These are phyloP conservation scores for Diutina ranongensis DNA, from an alignment of 1,139 yeast species.

Conservation along the genomic window DNA sequence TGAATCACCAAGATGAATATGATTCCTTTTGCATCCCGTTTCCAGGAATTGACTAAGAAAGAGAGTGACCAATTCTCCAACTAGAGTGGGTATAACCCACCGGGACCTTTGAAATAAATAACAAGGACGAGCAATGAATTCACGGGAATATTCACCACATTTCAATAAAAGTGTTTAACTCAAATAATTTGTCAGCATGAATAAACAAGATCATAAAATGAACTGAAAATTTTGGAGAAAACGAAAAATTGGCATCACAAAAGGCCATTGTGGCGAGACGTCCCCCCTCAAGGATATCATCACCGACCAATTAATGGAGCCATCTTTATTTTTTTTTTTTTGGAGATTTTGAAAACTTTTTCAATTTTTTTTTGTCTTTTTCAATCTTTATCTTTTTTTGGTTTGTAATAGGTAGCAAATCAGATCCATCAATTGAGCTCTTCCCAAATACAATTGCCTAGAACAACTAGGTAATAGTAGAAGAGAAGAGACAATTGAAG, in stretches of 20 bases:
- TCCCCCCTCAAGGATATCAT: constrained; percentile 4
- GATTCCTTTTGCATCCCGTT: not conserved
- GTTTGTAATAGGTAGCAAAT: not conserved
- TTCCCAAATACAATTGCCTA: too few species aligned
- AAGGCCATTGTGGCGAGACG: too few species aligned
- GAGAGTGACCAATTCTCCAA: constrained; percentile 3
- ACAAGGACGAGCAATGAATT: not conserved
- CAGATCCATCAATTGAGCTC: too few species aligned
- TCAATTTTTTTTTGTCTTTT: not conserved
- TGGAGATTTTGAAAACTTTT: not conserved
- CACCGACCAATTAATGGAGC: not conserved
- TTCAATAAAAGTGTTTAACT: not conserved
- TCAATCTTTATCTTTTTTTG: not conserved
- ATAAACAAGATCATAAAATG: constrained; percentile 4
- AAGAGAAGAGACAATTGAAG: not conserved
- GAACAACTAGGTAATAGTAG: too few species aligned
- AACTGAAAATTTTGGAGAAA: constrained; percentile 2
- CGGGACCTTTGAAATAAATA: not conserved
- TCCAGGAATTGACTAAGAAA: constrained; percentile 5
- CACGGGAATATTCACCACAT: not conserved
- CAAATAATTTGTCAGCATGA: not conserved
- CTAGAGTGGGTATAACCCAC: not conserved
- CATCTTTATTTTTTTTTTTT: not conserved
- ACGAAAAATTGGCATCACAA: too few species aligned
- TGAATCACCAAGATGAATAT: too few species aligned